These are phyloP conservation scores for Ascoidea rubescens DNA, from an alignment of 805 yeast species.

Conservation along the genomic window DNA sequence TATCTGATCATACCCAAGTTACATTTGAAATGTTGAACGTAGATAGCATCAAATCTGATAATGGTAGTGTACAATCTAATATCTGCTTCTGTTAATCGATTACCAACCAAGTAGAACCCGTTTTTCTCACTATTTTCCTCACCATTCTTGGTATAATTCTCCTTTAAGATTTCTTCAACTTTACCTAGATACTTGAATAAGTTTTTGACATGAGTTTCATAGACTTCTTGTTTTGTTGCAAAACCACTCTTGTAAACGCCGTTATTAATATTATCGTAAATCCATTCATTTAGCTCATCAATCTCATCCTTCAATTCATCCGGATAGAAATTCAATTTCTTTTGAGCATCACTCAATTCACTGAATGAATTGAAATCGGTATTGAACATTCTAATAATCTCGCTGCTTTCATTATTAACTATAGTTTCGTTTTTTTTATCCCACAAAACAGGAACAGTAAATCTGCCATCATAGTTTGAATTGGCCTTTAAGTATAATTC, in stretches of 20 bases:
- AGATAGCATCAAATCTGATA: slow-evolving; percentile 83
- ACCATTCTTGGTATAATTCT: slow-evolving; percentile 20
- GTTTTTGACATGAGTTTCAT: slow-evolving; percentile 50
- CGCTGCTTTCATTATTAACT: slow-evolving; percentile 86
- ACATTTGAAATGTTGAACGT: slow-evolving; percentile 92
- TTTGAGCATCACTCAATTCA: slow-evolving; percentile 26
- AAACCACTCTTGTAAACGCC: slow-evolving; percentile 93
- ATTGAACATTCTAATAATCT: slow-evolving; percentile 75
- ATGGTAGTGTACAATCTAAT: slow-evolving; percentile 78
- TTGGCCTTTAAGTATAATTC: slow-evolving; percentile 67
- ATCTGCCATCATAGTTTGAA: slow-evolving; percentile 67
- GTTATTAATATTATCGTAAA: slow-evolving; percentile 75
- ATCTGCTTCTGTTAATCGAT: slow-evolving; percentile 78
- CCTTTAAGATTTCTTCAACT: slow-evolving; percentile 45
- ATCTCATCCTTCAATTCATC: slow-evolving; percentile 34
- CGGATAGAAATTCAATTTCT: slow-evolving; percentile 52
- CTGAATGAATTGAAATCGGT: slow-evolving; percentile 51
- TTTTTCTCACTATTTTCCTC: slow-evolving; percentile 11
- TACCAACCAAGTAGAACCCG: slow-evolving; percentile 40
- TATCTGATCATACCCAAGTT: slow-evolving; percentile 67
- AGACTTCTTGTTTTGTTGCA: slow-evolving; percentile 71
- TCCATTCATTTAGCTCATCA: slow-evolving; percentile 70
- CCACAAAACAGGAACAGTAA: slow-evolving; percentile 90
- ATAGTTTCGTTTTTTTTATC: slow-evolving; percentile 72
- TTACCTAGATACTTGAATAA: slow-evolving; percentile 58